Base-by-base conservation (phyloP, 148 eudicot genomes). In the Arbutus unedo region DNA sequence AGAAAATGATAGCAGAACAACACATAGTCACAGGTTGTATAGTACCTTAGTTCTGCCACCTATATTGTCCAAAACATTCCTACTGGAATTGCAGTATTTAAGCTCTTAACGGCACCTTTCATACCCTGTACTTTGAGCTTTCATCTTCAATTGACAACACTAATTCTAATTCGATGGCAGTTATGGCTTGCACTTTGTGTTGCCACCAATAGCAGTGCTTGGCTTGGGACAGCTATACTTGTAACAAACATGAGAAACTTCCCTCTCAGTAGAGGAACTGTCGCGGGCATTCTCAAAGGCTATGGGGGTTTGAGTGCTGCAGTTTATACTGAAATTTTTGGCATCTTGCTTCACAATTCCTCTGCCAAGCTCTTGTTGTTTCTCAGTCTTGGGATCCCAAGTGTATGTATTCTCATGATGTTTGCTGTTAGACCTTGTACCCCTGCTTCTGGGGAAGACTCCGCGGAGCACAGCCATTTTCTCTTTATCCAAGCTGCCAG, bases 241-340 rank as follows among this genome's bases (percentile, higher is more conserved):
- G 98, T 95, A 1, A 95, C 98, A 79, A 95, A 95, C 91, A 93
- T 95, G 98, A 90, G 93, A 82, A 95, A 95, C 83, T 95, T 95
- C 77, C 98, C 98, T 53, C 79, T 87, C 67, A 92, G 89, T 62
- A 83, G 98, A 76, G 98, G 98, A 74, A 92, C 95, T 0, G 94
- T 95, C 50, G 96, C 98, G 0, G 95, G 99, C 74, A 91, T 94
- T 66, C 90, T 96, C 16, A 96, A 94, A 87, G 99, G 99, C 67
- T 94, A 94, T 62, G 86, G 82, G 10, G 99, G 98, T 60, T 85
- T 96, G 49, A 94, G 98, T 84, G 97, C 97, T 13, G 93, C 96
- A 62, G 95, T 96, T 51, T 94, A 83, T 48, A 93, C 98, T 2
- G 99, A 94, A 86, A 75, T 96, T 23, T 96, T 87, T 55, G 83